A percentile compares a stretch with the other conserved stretches of the same genome.
Evolutionary conservation across 495 filamentous ascomycete species (phyloP).

Genomic region (Viridothelium virens): DNA sequence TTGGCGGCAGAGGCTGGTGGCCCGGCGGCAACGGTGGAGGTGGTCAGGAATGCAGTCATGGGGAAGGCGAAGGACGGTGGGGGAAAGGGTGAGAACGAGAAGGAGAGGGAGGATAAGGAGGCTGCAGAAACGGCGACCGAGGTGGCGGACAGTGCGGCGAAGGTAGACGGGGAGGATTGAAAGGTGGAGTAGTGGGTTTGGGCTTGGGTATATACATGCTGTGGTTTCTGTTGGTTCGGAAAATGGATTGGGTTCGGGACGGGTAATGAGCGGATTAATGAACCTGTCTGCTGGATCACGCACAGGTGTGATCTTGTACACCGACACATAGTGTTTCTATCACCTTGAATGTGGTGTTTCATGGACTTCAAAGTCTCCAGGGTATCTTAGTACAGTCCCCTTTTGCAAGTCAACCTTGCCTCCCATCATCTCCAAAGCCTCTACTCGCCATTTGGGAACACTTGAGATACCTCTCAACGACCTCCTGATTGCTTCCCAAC

Average conservation of each 20-base stretch:
- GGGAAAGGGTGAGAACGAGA: slow-evolving; percentile 24
- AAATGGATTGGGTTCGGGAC: neutral
- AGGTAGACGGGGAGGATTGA: slow-evolving; percentile 25
- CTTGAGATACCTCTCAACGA: no score
- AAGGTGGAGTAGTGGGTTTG: neutral
- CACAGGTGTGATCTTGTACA: neutral
- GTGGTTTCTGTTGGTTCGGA: neutral
- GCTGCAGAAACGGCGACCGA: slow-evolving; percentile 30
- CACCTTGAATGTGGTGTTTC: neutral
- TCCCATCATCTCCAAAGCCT: no score
- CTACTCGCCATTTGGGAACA: no score
- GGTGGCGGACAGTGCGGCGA: slow-evolving; percentile 34
- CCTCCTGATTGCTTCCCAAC: no score
- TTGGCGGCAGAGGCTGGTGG: slow-evolving; percentile 53
- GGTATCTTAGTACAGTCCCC: no score
- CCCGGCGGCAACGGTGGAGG: slow-evolving; percentile 52
- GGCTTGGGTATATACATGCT: no score
- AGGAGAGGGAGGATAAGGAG: slow-evolving; percentile 20
- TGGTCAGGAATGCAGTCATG: slow-evolving; percentile 47
- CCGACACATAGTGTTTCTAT: neutral
- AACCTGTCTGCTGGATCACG: neutral
- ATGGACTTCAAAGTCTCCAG: no score
- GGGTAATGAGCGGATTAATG: neutral
- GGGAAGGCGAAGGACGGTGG: slow-evolving; percentile 20
- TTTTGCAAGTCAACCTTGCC: no score